phyloP scores from a whole-genome alignment of 1,284 basidiomycete species.

The Apiotrichum sp. region DNA sequence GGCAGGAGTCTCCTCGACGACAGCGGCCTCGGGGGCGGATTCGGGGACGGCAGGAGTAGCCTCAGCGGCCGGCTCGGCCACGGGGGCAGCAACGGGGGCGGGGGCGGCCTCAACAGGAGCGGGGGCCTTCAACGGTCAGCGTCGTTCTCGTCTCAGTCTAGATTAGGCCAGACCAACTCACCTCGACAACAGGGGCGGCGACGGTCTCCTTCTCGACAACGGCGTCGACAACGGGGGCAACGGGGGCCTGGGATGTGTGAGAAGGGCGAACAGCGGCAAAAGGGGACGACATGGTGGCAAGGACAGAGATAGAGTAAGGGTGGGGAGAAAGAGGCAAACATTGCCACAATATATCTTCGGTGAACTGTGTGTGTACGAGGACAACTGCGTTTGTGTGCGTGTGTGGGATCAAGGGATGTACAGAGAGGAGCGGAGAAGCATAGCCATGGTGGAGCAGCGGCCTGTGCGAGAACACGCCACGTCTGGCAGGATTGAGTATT shows the following conservation, averaged over 20 bases:
- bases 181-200: slow-evolving; percentile 11
- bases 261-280: background rate
- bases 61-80: slow-evolving; percentile 1
- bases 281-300: background rate
- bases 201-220: slow-evolving; percentile 17
- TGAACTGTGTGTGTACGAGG: background rate
- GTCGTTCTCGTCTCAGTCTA: no score
- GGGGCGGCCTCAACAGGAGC: slow-evolving; percentile 2
- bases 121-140: background rate
- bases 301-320: background rate
- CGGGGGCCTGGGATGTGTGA: slow-evolving; percentile 48
- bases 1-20: slow-evolving; percentile 1
- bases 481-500: no score
- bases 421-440: no score
- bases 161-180: background rate
- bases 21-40: background rate
- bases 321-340: background rate
- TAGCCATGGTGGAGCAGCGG: no score
- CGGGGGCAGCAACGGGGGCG: background rate
- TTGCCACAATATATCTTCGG: background rate
- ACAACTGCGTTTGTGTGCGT: background rate
- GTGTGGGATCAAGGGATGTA: no score
- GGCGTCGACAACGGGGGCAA: slow-evolving; percentile 11
- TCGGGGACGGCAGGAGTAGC: slow-evolving; percentile 1
- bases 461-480: no score